Evolutionary conservation across 2,329 filamentous ascomycete species (phyloP), one percentile per base, ranked within the genome.

Genomic region (Curvularia lunata): DNA sequence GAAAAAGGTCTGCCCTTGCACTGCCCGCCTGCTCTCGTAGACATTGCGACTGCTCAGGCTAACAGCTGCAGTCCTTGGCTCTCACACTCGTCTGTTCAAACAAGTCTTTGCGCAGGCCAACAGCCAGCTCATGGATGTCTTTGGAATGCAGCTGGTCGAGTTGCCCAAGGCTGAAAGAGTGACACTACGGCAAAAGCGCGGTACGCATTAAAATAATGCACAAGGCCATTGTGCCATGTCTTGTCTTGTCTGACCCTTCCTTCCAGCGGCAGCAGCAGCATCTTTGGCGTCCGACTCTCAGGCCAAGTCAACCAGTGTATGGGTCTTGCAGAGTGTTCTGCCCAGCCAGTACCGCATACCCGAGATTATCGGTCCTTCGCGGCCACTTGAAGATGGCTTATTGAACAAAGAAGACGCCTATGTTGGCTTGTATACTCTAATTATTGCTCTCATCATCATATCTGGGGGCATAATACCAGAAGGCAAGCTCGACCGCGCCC

Each of bases 121-220:
- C 75, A 77, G 81, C 32, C 85, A 90, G 64, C 80, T 99, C 37
- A 81, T 83, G 47, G 79, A 80, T 1, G 84, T 88, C 1, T 98
- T 97, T 77, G 95, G 95, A n/a, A 97, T 98, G 92, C 85, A 93
- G 74, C 85, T 99, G 83, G 83, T 86, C 4, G 93, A 97, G 77
- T 82, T 98, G 48, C 92, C 95, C 0, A 82, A 85, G 1, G 86
- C 85, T 69, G 94, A 97, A 70, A 96, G 92, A 76, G 84, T 91
- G 48, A 92, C 92, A 0, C 78, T 97, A 32, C 87, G 87, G 58
- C 91, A 96, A 72, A 86, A 91, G 67, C 88, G 90, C 82, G 90
- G 89, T 88, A 78, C 59, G 79, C 71, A 37, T 48, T 5, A 4
- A 18, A 21, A 1, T 4, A 6, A 32, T 13, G 43, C 5, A 27